Conservation (phyloP, 129 eudicot genomes). For the Flaveria brownii region DNA sequence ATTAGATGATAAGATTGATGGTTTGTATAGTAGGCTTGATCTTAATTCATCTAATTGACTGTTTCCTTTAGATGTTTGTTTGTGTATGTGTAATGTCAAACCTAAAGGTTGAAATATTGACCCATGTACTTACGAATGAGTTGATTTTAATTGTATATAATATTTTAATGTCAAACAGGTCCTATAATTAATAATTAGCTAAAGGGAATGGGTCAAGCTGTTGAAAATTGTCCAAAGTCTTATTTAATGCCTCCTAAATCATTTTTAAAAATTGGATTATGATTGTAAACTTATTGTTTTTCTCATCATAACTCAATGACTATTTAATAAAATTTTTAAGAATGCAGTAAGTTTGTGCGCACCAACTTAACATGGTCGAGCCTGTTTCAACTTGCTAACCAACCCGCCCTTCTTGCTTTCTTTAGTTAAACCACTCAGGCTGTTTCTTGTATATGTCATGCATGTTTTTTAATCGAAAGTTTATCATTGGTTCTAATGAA, state of each 20-base stretch:
- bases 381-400: not conserved
- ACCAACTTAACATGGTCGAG: not conserved
- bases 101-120: not conserved
- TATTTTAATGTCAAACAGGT: too few relatives aligned
- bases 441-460: not conserved
- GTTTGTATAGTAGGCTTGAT: not conserved
- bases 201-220: slow-evolving; percentile 8
- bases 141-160: too few relatives aligned
- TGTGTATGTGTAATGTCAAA: slow-evolving; percentile 9
- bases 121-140: not conserved
- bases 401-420: not conserved
- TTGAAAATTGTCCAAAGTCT: not conserved
- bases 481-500: not conserved
- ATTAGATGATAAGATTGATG: slow-evolving; percentile 8
- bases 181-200: not conserved
- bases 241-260: not conserved
- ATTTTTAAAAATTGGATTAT: not conserved
- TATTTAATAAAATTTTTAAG: not conserved
- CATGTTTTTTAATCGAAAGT: not conserved
- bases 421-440: not conserved
- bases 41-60: not conserved
- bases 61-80: not conserved
- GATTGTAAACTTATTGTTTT: not conserved
- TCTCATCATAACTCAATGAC: not conserved
- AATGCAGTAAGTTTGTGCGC: not conserved